Evolutionary conservation across 331 rosid genomes (phyloP).

Genomic region (Malus hybrid): DNA sequence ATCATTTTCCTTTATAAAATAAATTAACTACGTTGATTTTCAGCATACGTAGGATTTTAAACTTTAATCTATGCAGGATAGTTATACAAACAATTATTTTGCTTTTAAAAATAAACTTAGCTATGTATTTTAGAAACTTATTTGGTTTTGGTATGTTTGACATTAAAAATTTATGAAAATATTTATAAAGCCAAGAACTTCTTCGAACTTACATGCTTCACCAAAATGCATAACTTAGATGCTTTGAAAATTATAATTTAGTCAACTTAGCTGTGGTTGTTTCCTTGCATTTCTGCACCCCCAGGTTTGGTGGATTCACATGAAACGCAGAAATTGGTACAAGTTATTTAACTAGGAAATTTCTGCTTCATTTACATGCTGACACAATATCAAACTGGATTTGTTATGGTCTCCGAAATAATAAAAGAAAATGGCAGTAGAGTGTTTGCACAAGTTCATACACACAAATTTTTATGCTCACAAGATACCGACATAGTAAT

Average conservation of each 20-base stretch:
- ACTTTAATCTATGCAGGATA: neutral
- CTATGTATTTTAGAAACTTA: neutral
- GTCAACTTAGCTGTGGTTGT: neutral
- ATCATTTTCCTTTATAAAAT: neutral
- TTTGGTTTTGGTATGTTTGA: neutral
- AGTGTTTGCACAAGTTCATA: neutral
- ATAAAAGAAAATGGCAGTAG: neutral
- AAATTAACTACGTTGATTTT: neutral
- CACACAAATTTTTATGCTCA: too few species aligned
- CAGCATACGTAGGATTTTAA: neutral
- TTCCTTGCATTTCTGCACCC: neutral
- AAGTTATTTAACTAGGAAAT: too few species aligned
- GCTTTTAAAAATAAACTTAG: neutral
- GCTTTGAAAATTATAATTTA: too few species aligned
- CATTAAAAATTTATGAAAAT: neutral
- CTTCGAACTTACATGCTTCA: neutral
- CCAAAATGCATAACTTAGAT: neutral
- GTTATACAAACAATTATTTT: neutral
- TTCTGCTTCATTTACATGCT: too few species aligned
- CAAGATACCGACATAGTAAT: too few species aligned
- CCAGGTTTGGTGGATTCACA: neutral
- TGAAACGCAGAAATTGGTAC: too few species aligned
- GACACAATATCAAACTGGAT: too few species aligned
- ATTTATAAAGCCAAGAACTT: neutral
- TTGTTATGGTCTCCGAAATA: too few species aligned